These are phyloP conservation scores for Dalechampia spathulata DNA, from an alignment of 441 rosid genomes.

Conservation along the genomic window DNA sequence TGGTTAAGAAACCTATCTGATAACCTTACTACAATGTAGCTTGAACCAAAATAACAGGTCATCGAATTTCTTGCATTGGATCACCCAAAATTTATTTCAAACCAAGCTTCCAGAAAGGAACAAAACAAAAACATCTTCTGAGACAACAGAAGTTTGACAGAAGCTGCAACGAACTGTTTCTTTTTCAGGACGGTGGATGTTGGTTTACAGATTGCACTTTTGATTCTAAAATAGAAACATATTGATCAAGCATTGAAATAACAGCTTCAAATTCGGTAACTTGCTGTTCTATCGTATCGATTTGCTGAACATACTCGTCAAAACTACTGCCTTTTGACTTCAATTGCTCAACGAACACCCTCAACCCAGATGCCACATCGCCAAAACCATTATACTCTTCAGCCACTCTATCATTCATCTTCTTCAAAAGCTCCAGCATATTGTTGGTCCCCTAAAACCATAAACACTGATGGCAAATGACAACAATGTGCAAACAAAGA, in stretches of 20 bases:
- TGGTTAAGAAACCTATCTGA: no score
- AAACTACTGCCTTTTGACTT: conserved; percentile 54
- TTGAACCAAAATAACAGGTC: no score
- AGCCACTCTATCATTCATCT: conserved; percentile 69
- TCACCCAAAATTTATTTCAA: no score
- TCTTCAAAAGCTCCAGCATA: conserved; percentile 64
- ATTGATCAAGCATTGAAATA: conserved; percentile 68
- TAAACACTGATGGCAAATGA: neutral
- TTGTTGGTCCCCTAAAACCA: conserved; percentile 52
- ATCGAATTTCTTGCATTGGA: no score
- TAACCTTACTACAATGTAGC: no score
- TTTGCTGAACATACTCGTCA: conserved; percentile 64
- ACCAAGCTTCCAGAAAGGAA: no score
- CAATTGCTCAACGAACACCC: conserved; percentile 72
- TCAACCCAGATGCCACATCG: conserved; percentile 71
- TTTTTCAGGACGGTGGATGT: conserved; percentile 8
- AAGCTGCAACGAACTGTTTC: no score
- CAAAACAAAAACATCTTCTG: no score
- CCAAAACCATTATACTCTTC: conserved; percentile 66
- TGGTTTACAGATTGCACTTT: conserved; percentile 44
- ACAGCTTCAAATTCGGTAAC: conserved; percentile 76
- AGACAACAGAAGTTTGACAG: no score
- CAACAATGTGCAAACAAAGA: neutral
- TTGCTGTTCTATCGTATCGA: conserved; percentile 67
- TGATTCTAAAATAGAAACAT: conserved; percentile 66